Base-by-base conservation (phyloP, 2,329 filamentous ascomycete species). In the Trichoderma guizhouense region DNA sequence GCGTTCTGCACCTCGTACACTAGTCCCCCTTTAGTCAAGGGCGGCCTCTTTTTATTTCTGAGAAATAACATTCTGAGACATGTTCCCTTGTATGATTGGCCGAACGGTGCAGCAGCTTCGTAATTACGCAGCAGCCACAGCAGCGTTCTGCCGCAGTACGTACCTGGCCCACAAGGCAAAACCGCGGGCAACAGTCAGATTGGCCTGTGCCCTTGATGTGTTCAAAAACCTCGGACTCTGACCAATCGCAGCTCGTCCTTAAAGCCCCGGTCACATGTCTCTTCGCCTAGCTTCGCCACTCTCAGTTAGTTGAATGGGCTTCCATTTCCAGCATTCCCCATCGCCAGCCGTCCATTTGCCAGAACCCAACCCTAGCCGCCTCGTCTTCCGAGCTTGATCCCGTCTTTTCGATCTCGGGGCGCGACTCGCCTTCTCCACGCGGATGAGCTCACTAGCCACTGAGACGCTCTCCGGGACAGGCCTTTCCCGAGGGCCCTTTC, bases 281-380 rank as follows among this genome's bases (percentile, higher is more conserved):
- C 8, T 69, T 70, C 71, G 71, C 66, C 64, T 70, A 66, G 68
- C 47, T 64, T 72, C 57, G 51, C 71, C 61, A 72, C 21, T 69
- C 39, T 21, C 11, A 28, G 51, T 60, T 68, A 69, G 66, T 43
- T 36, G 11, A 51, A 43, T 43, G 61, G 65, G 51, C 63, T 61
- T 30, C 66, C 39, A 43, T 51, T 51, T 60, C 24, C 7, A 66
- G 43, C 43, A 15, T 26, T 57, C 47, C 24, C 60, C 24, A 57
- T 62, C 64, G n/a, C 64, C 63, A 28, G n/a, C n/a, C 36, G 28
- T 60, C 51, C 58, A 39, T 61, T 68, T 55, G 36, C 21, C 36
- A 61, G 26, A 24, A 67, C 36, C 39, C 61, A 24, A 67, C 36
- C 39, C 61, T 36, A 61, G 58, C 36, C 47, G 21, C 47, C 39